A percentile compares a stretch with the other conserved stretches of the same genome.
phyloP scores from a whole-genome alignment of 2,329 filamentous ascomycete species.

The Epichloe amarillans region DNA sequence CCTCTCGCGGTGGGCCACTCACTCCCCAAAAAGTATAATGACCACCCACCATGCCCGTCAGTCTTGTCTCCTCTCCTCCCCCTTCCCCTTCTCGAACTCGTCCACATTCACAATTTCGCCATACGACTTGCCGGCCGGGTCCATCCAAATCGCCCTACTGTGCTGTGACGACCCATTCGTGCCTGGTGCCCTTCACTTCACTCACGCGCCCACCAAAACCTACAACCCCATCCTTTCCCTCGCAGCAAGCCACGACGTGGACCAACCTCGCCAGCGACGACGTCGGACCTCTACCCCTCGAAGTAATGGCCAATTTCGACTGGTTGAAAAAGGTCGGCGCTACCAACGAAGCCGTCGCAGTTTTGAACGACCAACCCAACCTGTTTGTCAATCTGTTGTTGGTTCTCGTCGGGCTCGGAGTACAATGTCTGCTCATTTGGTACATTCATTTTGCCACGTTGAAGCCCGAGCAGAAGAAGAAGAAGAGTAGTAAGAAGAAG shows the following conservation, averaged over 20 bases:
- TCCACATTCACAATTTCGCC: neutral
- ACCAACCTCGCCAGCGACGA: neutral
- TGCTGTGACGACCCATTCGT: neutral
- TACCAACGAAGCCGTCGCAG: conserved; percentile 42
- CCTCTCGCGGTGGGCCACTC: neutral
- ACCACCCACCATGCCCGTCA: neutral
- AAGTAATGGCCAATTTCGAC: conserved; percentile 37
- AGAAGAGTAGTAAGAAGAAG: conserved; percentile 28
- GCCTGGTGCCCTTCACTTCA: neutral
- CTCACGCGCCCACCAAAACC: neutral
- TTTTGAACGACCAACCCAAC: conserved; percentile 47
- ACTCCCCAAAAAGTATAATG: neutral
- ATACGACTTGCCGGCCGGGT: neutral
- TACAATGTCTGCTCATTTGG: conserved; percentile 36
- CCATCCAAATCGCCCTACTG: too few relatives aligned
- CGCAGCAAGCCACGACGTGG: neutral
- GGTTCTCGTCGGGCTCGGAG: conserved; percentile 35
- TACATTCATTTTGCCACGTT: conserved; percentile 46
- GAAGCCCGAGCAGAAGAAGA: conserved; percentile 47
- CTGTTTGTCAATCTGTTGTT: conserved; percentile 44
- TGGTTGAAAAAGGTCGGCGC: conserved; percentile 44
- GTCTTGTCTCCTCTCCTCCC: neutral
- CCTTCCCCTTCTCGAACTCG: neutral
- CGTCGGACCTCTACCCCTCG: neutral
- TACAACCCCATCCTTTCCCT: neutral